Base-by-base conservation (phyloP, 2,329 filamentous ascomycete species). In the Penicillium sclerotiorum region DNA sequence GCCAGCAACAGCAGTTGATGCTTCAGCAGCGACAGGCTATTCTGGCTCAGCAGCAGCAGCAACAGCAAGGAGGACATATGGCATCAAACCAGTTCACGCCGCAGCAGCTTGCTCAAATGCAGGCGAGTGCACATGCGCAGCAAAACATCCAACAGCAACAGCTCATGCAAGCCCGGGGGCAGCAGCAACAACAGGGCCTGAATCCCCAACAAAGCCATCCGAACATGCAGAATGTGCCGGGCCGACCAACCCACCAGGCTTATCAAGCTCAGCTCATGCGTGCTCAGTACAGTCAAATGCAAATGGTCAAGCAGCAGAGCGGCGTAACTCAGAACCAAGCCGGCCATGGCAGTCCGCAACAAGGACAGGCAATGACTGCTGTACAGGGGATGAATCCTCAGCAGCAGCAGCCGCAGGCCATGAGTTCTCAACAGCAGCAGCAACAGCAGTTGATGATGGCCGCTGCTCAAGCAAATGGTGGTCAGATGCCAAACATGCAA, bases 91-190 rank as follows among this genome's bases (percentile, higher is more conserved):
- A 70, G 37, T 68, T 74, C 45, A 73, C 68, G 5, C 71, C 72
- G 4, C 72, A 75, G 50, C 69, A 73, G 40, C 57, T 73, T 47
- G 69, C 70, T 30, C 71, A 74, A 35, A 52, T 74, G 52, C 74
- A 75, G 37, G 73, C 61, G 64, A 77, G 62, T 66, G 67, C 66
- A 45, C 74, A 75, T 43, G 73, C 73, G 21, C 75, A 76, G 49
- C 76, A 78, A 44, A 74, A 74, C 25, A 76, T 72, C 27, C 71
- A 60, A 45, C 58, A 73, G 27, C 69, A 73, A 17, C 69, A 73
- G 38, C 63, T 70, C 41, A 58, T 73, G 39, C 70, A 73, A 42
- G 61, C 66, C 21, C 70, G 72, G 39, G 63, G 65, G 38, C 64
- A 67, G 23, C 66, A 69, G 50, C 63, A 59, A 50, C 57, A 39